Percentiles rank a stretch among this genome's conserved stretches.
Evolutionary conservation across 2,329 filamentous ascomycete species (phyloP).

Genomic region (Trichoderma koningii): DNA sequence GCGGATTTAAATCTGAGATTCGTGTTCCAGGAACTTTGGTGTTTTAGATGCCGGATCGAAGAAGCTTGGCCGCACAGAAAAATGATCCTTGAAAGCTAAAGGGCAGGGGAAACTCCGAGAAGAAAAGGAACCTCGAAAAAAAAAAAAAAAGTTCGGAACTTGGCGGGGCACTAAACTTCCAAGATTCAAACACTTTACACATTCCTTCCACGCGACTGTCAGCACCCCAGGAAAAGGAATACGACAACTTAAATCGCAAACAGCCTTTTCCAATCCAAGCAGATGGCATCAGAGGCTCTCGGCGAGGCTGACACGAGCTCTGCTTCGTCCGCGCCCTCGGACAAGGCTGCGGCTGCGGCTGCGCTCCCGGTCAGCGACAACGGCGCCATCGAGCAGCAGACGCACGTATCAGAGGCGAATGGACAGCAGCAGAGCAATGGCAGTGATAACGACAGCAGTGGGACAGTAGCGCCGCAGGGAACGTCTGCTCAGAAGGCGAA

Average conservation of each 20-base stretch:
- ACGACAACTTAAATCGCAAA: not conserved
- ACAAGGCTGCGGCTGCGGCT: not conserved
- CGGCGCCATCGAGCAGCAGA: not conserved
- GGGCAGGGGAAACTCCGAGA: no score
- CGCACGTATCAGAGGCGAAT: slow-evolving; percentile 13
- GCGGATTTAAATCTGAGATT: not conserved
- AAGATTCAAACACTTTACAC: not conserved
- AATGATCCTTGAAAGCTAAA: not conserved
- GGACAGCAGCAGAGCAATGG: slow-evolving; percentile 10
- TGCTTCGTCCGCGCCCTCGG: not conserved
- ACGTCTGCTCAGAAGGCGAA: not conserved
- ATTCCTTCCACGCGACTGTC: slow-evolving; percentile 7
- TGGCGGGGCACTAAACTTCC: slow-evolving; percentile 16
- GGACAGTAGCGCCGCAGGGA: not conserved
- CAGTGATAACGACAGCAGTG: not conserved
- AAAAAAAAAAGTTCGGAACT: slow-evolving; percentile 13
- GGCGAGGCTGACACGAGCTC: slow-evolving; percentile 11
- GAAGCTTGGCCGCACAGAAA: not conserved
- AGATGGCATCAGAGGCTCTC: slow-evolving; percentile 18
- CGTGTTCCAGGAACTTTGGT: not conserved
- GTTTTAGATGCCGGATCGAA: not conserved
- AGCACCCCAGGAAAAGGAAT: not conserved
- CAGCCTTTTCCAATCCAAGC: not conserved
- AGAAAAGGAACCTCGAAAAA: not conserved
- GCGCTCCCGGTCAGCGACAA: not conserved